These are phyloP conservation scores for Didymella pinodella DNA, from an alignment of 2,329 filamentous ascomycete species.

Conservation along the genomic window DNA sequence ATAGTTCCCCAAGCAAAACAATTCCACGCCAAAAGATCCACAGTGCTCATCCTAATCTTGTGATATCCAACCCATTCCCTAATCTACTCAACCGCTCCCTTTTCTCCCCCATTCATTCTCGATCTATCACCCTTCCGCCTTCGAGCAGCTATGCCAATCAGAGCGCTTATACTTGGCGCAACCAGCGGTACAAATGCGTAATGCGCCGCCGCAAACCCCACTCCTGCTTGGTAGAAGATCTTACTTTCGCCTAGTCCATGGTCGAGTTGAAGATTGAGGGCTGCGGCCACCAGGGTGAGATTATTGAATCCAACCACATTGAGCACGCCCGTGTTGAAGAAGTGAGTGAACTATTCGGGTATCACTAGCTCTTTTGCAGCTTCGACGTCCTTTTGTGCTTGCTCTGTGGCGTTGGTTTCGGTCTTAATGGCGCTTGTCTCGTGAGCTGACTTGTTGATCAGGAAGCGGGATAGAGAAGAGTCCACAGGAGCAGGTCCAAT, in stretches of 20 bases:
- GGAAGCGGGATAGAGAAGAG: neutral
- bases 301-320: constrained; percentile 33
- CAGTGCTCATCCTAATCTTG: constrained; percentile 30
- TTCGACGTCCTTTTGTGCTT: neutral
- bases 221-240: constrained; percentile 22
- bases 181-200: constrained; percentile 34
- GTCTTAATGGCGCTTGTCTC: too few species aligned
- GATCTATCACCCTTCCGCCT: constrained; percentile 4
- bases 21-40: constrained; percentile 36
- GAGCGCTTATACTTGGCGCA: constrained; percentile 17
- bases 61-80: constrained; percentile 35
- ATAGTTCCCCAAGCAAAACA: constrained; percentile 24
- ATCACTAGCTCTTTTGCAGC: constrained; percentile 25
- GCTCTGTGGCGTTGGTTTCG: neutral
- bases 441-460: neutral
- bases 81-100: constrained; percentile 20
- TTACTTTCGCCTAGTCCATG: constrained; percentile 9
- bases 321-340: constrained; percentile 31
- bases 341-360: constrained; percentile 30
- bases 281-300: constrained; percentile 23
- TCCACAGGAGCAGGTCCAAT: constrained; percentile 21
- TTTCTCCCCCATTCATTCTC: constrained; percentile 1
- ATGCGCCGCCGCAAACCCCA: constrained; percentile 32
- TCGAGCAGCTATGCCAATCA: constrained; percentile 27
- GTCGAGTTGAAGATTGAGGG: constrained; percentile 19